These are phyloP conservation scores for Pulveroboletus sp. DNA, from an alignment of 768 basidiomycete species.

Conservation along the genomic window DNA sequence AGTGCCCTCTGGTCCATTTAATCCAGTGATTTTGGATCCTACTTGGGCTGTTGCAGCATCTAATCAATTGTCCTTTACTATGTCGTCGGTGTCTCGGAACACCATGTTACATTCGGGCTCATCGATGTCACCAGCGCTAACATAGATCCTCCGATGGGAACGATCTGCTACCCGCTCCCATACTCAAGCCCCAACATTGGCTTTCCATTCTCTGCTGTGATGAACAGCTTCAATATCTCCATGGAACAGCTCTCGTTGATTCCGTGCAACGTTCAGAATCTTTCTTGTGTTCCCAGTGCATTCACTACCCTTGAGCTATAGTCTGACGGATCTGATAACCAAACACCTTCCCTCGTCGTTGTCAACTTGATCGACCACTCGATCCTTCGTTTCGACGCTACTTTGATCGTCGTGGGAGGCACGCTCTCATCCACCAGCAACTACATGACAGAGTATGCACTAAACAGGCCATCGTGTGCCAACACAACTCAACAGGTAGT, in stretches of 20 bases:
- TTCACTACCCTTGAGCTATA: background rate
- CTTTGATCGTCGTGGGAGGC: slow-evolving; percentile 5
- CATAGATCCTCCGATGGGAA: background rate
- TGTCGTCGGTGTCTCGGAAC: slow-evolving; percentile 3
- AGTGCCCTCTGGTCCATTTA: slow-evolving; percentile 5
- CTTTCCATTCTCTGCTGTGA: background rate
- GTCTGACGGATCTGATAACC: slow-evolving; percentile 4
- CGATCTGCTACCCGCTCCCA: slow-evolving; percentile 13
- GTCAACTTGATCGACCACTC: background rate
- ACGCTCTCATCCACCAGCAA: slow-evolving; percentile 6
- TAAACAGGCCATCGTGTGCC: slow-evolving; percentile 14
- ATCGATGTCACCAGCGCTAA: slow-evolving; percentile 1
- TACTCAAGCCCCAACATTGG: background rate
- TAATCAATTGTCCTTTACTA: slow-evolving; percentile 1
- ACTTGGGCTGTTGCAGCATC: background rate
- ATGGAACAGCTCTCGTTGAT: slow-evolving; percentile 10
- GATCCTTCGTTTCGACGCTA: slow-evolving; percentile 10
- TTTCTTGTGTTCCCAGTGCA: background rate
- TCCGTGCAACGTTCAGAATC: slow-evolving; percentile 9
- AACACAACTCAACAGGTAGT: slow-evolving; percentile 3
- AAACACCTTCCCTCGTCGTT: slow-evolving; percentile 7
- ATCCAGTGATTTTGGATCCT: background rate
- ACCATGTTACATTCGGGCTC: slow-evolving; percentile 1
- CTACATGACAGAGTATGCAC: slow-evolving; percentile 9
- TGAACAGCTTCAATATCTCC: slow-evolving; percentile 18